Percentiles rank a stretch among this genome's conserved stretches.
phyloP scores from a whole-genome alignment of 2,329 filamentous ascomycete species.

The Madurella fahalii region DNA sequence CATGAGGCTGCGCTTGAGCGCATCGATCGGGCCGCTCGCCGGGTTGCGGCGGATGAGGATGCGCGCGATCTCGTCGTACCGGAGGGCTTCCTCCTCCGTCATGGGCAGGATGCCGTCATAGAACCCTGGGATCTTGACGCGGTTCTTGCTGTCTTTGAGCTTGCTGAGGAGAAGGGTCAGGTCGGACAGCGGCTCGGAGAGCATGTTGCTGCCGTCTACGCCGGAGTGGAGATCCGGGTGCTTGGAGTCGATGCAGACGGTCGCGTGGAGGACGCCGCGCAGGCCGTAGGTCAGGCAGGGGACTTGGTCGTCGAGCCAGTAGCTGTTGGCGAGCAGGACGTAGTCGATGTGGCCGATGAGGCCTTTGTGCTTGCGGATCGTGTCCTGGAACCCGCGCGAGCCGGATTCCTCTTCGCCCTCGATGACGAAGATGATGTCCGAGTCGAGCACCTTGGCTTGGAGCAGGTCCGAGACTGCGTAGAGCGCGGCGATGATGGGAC shows the following conservation, averaged over 20 bases:
- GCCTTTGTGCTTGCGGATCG: conserved; percentile 73
- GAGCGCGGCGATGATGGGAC: conserved; percentile 87
- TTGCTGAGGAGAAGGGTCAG: conserved; percentile 77
- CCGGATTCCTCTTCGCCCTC: conserved; percentile 97
- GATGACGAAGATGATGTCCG: conserved; percentile 89
- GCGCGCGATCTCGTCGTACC: conserved; percentile 79
- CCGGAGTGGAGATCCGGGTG: conserved; percentile 90
- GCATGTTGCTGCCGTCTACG: conserved; percentile 88
- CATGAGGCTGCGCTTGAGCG: conserved; percentile 82
- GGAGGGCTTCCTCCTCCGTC: conserved; percentile 68
- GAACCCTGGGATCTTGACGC: conserved; percentile 80
- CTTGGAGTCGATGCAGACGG: conserved; percentile 78
- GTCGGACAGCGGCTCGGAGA: conserved; percentile 90
- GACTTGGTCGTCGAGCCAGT: conserved; percentile 95
- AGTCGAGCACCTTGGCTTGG: conserved; percentile 75
- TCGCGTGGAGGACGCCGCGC: conserved; percentile 89
- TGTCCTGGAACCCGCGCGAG: conserved; percentile 83
- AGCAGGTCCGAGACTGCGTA: conserved; percentile 89
- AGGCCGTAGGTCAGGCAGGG: conserved; percentile 94
- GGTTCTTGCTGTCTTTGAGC: conserved; percentile 75
- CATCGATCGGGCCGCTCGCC: conserved; percentile 53
- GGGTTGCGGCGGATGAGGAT: conserved; percentile 71
- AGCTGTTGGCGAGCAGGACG: conserved; percentile 93
- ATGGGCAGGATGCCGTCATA: conserved; percentile 79
- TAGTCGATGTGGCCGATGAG: conserved; percentile 90